Evolutionary conservation across 345 rosid species (phyloP).

Genomic region (Nasturtium officinale): DNA sequence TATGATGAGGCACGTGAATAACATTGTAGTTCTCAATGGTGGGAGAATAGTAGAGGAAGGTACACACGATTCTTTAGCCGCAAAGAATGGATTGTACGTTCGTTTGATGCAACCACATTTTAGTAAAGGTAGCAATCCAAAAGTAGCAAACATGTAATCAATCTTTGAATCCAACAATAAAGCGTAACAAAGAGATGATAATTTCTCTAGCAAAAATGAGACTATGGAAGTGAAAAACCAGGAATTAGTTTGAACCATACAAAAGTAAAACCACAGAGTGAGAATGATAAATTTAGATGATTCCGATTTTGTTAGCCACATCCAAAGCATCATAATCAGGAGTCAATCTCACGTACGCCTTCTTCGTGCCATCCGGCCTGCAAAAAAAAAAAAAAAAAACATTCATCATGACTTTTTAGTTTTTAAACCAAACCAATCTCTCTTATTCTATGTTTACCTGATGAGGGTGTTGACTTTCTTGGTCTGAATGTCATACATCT

Average conservation of each 20-base stretch:
- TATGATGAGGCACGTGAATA: constrained; percentile 98
- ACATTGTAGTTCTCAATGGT: constrained; percentile 96
- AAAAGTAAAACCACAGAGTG: neutral
- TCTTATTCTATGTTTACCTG: constrained; percentile 44
- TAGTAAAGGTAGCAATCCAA: too few relatives aligned
- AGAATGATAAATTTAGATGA: constrained; percentile 52
- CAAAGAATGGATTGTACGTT: constrained; percentile 89
- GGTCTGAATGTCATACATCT: constrained; percentile 66
- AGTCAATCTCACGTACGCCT: constrained; percentile 88
- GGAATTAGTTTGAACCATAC: constrained; percentile 1
- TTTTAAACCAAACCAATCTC: neutral
- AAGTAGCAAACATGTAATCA: too few relatives aligned
- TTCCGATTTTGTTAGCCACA: constrained; percentile 97
- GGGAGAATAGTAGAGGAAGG: constrained; percentile 98
- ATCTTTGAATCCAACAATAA: constrained; percentile 20
- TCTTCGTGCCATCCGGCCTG: constrained; percentile 98
- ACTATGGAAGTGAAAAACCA: constrained; percentile 15
- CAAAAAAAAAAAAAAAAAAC: neutral
- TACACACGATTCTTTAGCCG: constrained; percentile 75
- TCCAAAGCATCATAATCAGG: constrained; percentile 94
- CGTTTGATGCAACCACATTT: constrained; percentile 98
- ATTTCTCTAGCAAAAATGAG: constrained; percentile 40
- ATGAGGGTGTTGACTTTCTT: constrained; percentile 71
- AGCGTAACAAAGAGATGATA: constrained; percentile 2
- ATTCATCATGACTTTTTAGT: neutral